Percentiles rank a stretch among this genome's conserved stretches.
Evolutionary conservation across 2,329 filamentous ascomycete species (phyloP).

Genomic region (Ceratocystis cacaofunesta): DNA sequence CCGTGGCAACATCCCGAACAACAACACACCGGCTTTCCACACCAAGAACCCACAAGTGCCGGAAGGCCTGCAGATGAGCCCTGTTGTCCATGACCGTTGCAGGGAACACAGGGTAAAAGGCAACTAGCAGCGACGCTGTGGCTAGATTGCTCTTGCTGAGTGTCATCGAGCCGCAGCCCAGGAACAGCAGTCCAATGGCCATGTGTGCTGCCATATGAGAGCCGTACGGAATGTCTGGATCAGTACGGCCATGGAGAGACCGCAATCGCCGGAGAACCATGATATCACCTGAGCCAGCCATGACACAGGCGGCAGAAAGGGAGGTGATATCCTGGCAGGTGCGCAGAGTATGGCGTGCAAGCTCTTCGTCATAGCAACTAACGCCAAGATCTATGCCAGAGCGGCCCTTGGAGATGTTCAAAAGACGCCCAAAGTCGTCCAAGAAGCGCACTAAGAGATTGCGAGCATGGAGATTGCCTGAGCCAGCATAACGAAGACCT

Average conservation of each 20-base stretch:
- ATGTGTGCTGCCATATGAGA: slow-evolving; percentile 88
- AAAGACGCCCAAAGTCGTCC: slow-evolving; percentile 71
- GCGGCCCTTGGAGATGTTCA: slow-evolving; percentile 35
- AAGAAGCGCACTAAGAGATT: slow-evolving; percentile 74
- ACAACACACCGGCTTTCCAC: slow-evolving; percentile 81
- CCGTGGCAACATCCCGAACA: slow-evolving; percentile 71
- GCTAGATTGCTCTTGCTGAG: slow-evolving; percentile 81
- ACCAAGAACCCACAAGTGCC: slow-evolving; percentile 93
- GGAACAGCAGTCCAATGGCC: slow-evolving; percentile 77
- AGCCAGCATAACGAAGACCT: slow-evolving; percentile 60
- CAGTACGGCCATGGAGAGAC: slow-evolving; percentile 72
- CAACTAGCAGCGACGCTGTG: slow-evolving; percentile 69
- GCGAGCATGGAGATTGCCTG: slow-evolving; percentile 52
- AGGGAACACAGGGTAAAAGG: slow-evolving; percentile 90
- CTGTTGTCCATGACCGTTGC: slow-evolving; percentile 82
- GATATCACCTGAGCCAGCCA: slow-evolving; percentile 91
- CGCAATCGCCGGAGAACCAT: slow-evolving; percentile 71
- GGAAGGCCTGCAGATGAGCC: slow-evolving; percentile 86
- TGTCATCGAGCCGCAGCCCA: slow-evolving; percentile 84
- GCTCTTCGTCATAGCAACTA: slow-evolving; percentile 61
- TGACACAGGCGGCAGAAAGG: slow-evolving; percentile 70
- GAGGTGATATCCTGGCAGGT: slow-evolving; percentile 86
- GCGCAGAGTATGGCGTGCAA: slow-evolving; percentile 66
- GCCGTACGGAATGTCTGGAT: slow-evolving; percentile 74
- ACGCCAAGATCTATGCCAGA: slow-evolving; percentile 21